Base-by-base conservation (phyloP, 2,329 filamentous ascomycete species). In the Fusarium caatingaense region DNA sequence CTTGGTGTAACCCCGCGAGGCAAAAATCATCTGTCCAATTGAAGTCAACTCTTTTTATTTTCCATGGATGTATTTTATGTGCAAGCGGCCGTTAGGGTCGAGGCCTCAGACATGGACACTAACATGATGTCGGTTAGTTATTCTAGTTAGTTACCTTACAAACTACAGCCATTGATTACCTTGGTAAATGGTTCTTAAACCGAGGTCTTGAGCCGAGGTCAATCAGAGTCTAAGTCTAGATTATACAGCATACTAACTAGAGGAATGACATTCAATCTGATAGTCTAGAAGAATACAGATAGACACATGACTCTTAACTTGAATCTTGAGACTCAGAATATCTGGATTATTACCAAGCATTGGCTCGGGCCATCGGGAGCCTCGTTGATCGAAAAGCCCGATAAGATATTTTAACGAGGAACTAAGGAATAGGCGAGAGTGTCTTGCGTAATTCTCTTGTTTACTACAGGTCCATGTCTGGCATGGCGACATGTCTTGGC, bases 401-500 rank as follows among this genome's bases (percentile, higher is more conserved):
- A 62, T 41, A 45, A 34, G 46, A 45, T 28, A 49, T 42, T 46
- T 40, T 49, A 34, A 65, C 41, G 30, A 50, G 42, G 48, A 59
- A 42, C 60, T 58, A 56, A 55, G 28, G 23, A 51, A 66, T 62
- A 57, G 60, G 68, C 56, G 56, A 70, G 49, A 55, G 47, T 61
- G 55, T 56, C 56, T 53, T 25, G 59, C 60, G 60, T 61, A 47
- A 47, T 47, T 28, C 11, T 20, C 21, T 28, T 50, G 12, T 18
- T 28, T 40, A 40, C 30, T 56, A 60, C 48, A 59, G 48, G 56
- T 42, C 69, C 66, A 56, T 50, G 56, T 55, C 56, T 55, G 53
- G 34, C 40, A 58, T 58, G 48, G 64, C 15, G 20, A 59, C 44
- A 57, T n/a, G 25, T 47, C 67, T 68, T 70, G 68, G 63, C 67